Percentiles rank a stretch among this genome's conserved stretches.
These are phyloP conservation scores for Gastrolobium bilobum DNA, from an alignment of 306 rosid species.

Conservation along the genomic window DNA sequence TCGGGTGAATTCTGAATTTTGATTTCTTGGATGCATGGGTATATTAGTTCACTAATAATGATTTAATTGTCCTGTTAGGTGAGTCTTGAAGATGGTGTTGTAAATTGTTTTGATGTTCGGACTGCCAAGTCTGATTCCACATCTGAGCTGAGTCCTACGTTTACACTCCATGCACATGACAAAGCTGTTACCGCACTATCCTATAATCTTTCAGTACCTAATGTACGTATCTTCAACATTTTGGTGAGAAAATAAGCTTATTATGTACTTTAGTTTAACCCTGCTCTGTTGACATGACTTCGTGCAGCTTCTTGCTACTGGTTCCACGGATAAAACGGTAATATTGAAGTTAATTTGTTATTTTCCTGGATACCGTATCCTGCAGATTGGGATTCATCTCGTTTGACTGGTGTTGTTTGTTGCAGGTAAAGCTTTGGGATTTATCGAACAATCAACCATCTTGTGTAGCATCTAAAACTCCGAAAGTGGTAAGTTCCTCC, in stretches of 20 bases:
- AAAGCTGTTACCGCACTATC: conserved; percentile 79
- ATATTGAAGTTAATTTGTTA: conserved; percentile 28
- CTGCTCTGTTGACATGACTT: conserved; percentile 24
- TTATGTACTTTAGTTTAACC: conserved; percentile 45
- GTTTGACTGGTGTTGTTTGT: conserved; percentile 38
- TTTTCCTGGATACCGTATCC: conserved; percentile 6
- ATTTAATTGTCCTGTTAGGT: conserved; percentile 62
- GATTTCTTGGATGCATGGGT: conserved; percentile 3
- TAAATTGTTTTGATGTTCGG: conserved; percentile 88
- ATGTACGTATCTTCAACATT: conserved; percentile 61
- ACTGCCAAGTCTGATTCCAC: conserved; percentile 63
- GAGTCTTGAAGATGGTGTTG: conserved; percentile 91
- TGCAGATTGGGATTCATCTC: conserved; percentile 33
- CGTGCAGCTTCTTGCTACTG: conserved; percentile 89
- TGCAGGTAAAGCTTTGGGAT: conserved; percentile 96
- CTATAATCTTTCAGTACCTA: conserved; percentile 74
- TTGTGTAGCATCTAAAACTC: conserved; percentile 67
- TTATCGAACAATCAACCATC: conserved; percentile 88
- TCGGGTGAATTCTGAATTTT: conserved; percentile 26
- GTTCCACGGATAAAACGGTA: conserved; percentile 91
- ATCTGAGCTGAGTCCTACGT: conserved; percentile 67
- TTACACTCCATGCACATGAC: conserved; percentile 94
- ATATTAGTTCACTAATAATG: conserved; percentile 26
- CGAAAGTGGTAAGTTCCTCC: conserved; percentile 66
- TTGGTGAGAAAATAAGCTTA: conserved; percentile 27